Evolutionary conservation across 1,284 basidiomycete species (phyloP).

Genomic region (Rhodotorula sp.): DNA sequence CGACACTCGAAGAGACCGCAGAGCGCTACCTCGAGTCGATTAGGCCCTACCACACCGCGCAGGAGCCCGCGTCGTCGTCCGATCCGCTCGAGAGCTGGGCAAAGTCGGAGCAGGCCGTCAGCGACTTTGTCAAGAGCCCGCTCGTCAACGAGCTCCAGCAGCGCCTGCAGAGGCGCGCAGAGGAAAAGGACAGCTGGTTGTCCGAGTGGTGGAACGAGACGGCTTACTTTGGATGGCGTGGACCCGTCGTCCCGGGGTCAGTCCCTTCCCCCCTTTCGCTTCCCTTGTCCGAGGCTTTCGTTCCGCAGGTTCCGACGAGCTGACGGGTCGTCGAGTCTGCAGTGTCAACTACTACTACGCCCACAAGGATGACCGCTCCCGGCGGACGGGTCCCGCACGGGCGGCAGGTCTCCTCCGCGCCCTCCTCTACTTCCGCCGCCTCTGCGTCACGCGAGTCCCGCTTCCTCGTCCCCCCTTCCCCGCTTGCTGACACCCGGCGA

Average conservation of each 20-base stretch:
- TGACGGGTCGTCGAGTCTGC: conserved; percentile 45
- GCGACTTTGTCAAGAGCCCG: conserved; percentile 68
- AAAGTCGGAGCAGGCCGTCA: conserved; percentile 55
- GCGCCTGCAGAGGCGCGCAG: conserved; percentile 71
- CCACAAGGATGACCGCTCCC: conserved; percentile 67
- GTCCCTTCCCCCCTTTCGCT: neutral
- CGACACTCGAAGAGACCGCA: conserved; percentile 73
- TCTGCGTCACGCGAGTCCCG: conserved; percentile 70
- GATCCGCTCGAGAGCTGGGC: conserved; percentile 38
- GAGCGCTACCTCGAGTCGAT: conserved; percentile 83
- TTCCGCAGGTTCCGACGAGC: too few relatives aligned
- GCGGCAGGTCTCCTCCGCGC: conserved; percentile 81
- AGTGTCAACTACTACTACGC: conserved; percentile 93
- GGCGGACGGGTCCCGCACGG: conserved; percentile 57
- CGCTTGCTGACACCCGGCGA: neutral
- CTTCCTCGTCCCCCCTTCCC: too few relatives aligned
- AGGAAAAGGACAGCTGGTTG: conserved; percentile 72
- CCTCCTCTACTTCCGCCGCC: conserved; percentile 73
- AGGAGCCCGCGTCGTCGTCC: conserved; percentile 50
- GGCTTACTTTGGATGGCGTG: conserved; percentile 63
- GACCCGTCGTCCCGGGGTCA: conserved; percentile 49
- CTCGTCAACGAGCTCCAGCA: conserved; percentile 74
- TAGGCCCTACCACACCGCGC: conserved; percentile 66
- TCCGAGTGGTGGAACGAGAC: conserved; percentile 97
- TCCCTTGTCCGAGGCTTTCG: neutral